Evolutionary conservation across 2,329 filamentous ascomycete genomes (phyloP), one percentile per base, ranked within the genome.

Genomic region (Penicillium sp.): DNA sequence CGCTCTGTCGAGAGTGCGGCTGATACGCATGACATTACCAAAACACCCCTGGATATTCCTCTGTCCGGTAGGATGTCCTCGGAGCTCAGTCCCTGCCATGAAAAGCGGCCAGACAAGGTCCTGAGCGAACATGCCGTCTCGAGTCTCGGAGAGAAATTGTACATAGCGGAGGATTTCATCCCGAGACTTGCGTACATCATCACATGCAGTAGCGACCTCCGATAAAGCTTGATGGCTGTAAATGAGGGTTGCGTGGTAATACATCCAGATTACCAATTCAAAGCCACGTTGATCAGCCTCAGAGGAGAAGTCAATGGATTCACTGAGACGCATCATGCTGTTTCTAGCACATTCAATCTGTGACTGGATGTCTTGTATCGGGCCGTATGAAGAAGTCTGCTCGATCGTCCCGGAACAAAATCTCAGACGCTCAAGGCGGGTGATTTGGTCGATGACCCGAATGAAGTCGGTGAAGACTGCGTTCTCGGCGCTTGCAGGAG

Each of bases 71-170:
- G 15, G 31, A 38, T 53, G 43, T 6, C 42, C 45, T 22, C 50
- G 49, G 17, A 59, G 55, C 43, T 62, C 60, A 1, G 61, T 58
- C 9, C 61, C 61, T 3, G 58, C 55, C 21, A 63, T 54, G n/a
- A 64, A 63, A 1, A 62, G 38, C 13, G 61, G 61, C 61, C 61
- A 64, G 29, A 62, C 57, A 4, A 64, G 52, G 38, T 64, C 57
- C 17, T 64, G 61, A 5, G 57, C 55, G 32, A 62, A 57, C 29
- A 49, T 52, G 21, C 43, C 45, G 19, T 40, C 47, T 40, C 37
- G 37, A 6, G 47, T 57, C 51, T 40, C 48, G 12, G 48, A 51
- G 9, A 53, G 28, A 46, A 32, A 37, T 29, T 39, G 32, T n/a
- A 45, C 13, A 54, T 31, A 29, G 48, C 34, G 6, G 26, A 58